These are phyloP conservation scores for Candida ulmi DNA, from an alignment of 805 yeast genomes.

Conservation along the genomic window DNA sequence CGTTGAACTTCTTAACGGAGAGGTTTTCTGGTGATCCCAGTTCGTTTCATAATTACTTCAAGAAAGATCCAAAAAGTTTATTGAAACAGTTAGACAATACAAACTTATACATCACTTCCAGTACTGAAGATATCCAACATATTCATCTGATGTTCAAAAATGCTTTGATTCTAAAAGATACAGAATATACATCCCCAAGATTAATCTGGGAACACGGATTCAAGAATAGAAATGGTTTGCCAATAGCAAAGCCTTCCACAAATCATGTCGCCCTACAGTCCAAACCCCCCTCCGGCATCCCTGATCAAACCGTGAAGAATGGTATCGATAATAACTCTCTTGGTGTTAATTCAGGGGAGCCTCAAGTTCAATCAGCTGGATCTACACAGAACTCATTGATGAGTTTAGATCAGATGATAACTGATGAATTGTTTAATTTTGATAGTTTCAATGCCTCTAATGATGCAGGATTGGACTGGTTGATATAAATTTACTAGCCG, in stretches of 20 bases:
- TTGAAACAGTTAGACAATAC: slow-evolving; percentile 15
- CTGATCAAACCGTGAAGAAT: too few relatives aligned
- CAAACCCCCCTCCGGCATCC: too few relatives aligned
- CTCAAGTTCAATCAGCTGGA: too few relatives aligned
- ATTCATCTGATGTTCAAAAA: slow-evolving; percentile 1
- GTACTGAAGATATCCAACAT: slow-evolving; percentile 4
- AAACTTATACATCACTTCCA: slow-evolving; percentile 12
- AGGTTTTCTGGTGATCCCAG: slow-evolving; percentile 15
- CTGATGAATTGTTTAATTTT: background rate
- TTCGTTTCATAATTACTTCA: too few relatives aligned
- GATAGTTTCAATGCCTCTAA: background rate
- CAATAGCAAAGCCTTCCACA: too few relatives aligned
- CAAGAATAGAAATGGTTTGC: background rate
- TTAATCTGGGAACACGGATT: slow-evolving; percentile 20
- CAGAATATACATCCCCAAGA: slow-evolving; percentile 7
- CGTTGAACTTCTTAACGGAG: slow-evolving; percentile 15
- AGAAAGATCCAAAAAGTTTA: slow-evolving; percentile 9
- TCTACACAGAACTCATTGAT: too few relatives aligned
- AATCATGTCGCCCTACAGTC: too few relatives aligned
- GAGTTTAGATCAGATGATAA: slow-evolving; percentile 1
- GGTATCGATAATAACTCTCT: too few relatives aligned
- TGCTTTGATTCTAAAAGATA: slow-evolving; percentile 10
- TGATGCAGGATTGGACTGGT: background rate
- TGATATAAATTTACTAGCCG: too few relatives aligned
- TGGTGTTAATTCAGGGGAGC: too few relatives aligned